These are phyloP conservation scores for Amaranthus palmeri DNA, from an alignment of 148 eudicot species.

Conservation along the genomic window DNA sequence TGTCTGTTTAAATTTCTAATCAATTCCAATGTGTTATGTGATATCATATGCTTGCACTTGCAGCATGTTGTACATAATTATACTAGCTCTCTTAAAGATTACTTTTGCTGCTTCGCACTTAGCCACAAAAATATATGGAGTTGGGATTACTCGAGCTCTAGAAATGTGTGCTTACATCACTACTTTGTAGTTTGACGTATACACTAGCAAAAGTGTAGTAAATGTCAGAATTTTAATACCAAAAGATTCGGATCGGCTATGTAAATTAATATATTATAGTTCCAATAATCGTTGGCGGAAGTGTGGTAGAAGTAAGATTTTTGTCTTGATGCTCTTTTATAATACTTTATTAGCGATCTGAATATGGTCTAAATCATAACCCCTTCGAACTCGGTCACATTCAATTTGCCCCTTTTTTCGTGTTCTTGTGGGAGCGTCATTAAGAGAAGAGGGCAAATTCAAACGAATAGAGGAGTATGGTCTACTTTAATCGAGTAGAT, in stretches of 20 bases:
- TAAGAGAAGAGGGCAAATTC: no score
- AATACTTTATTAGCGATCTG: background rate
- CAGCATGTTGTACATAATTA: constrained; percentile 17
- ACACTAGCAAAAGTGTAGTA: no score
- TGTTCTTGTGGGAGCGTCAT: no score
- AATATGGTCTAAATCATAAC: background rate
- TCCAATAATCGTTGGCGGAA: no score
- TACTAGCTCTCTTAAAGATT: constrained; percentile 25
- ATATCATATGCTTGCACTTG: constrained; percentile 27
- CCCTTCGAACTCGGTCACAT: background rate
- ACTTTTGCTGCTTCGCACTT: constrained; percentile 20
- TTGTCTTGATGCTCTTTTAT: background rate
- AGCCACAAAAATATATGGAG: background rate
- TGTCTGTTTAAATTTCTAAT: background rate
- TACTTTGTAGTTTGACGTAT: background rate
- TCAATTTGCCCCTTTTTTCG: no score
- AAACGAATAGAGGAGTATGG: background rate
- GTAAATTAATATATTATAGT: no score
- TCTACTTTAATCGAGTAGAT: background rate
- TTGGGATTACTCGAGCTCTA: background rate
- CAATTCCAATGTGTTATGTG: constrained; percentile 18
- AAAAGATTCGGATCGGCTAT: no score
- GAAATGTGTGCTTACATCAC: background rate
- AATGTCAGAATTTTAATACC: no score
- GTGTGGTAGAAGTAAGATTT: background rate